Percentiles rank a stretch among this genome's conserved stretches.
phyloP scores from a whole-genome alignment of 257 asterid species.

The Verbena officinalis region DNA sequence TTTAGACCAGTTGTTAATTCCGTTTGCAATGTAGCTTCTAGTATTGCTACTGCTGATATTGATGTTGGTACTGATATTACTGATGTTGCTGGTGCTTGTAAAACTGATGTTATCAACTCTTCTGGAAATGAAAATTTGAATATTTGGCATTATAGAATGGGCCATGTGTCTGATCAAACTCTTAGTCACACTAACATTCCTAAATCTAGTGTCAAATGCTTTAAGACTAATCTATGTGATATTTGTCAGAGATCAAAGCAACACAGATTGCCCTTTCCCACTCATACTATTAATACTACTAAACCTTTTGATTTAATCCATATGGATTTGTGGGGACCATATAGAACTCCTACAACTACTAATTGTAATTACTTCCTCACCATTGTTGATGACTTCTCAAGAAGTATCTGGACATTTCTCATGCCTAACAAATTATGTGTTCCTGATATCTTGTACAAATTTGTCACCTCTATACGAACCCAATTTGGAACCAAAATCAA shows the following conservation, averaged over 20 bases:
- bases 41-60: background rate
- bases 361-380: slow-evolving; percentile 5
- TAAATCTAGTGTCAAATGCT: background rate
- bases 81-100: background rate
- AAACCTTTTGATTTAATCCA: slow-evolving; percentile 4
- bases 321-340: slow-evolving; percentile 18
- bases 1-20: no score
- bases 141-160: background rate
- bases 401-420: slow-evolving; percentile 3
- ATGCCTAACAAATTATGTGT: background rate
- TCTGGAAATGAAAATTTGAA: no score
- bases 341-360: background rate
- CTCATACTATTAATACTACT: background rate
- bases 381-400: slow-evolving; percentile 6
- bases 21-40: background rate
- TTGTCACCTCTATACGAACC: background rate
- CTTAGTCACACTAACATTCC: background rate
- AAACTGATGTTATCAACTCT: background rate
- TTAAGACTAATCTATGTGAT: background rate
- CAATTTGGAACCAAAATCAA: background rate
- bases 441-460: background rate
- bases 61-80: background rate
- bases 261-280: background rate
- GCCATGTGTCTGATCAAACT: background rate
- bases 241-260: background rate